Conservation (phyloP, 164 flowering plant genomes). For the Magnolia officinalis region DNA sequence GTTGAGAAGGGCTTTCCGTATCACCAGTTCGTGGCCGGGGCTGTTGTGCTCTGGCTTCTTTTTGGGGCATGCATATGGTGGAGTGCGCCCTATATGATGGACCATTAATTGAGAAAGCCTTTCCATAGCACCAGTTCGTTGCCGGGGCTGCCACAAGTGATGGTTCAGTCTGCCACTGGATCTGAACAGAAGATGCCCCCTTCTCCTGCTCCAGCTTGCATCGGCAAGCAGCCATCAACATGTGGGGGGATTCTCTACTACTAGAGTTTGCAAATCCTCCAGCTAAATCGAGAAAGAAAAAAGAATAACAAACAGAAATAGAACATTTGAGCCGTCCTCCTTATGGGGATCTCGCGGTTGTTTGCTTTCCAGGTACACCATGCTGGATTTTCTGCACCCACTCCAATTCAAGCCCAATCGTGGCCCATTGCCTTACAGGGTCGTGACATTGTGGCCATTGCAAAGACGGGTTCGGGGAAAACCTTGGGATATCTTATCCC, state of each 20-base stretch:
- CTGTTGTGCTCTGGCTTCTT: not conserved
- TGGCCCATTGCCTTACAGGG: conserved; percentile 83
- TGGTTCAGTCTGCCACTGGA: conserved; percentile 78
- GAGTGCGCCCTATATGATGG: not conserved
- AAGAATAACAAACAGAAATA: conserved; percentile 25
- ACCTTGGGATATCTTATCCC: conserved; percentile 84
- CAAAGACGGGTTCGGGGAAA: conserved; percentile 93
- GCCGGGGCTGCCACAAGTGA: conserved; percentile 65
- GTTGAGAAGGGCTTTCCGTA: conserved; percentile 56
- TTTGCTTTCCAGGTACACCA: conserved; percentile 59
- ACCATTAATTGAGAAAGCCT: conserved; percentile 37
- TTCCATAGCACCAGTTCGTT: conserved; percentile 63
- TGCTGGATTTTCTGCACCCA: conserved; percentile 85
- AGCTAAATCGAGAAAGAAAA: conserved; percentile 21
- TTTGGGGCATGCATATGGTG: not conserved
- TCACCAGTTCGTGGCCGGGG: conserved; percentile 55
- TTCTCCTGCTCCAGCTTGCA: conserved; percentile 77
- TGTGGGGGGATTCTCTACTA: conserved; percentile 64
- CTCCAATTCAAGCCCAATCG: conserved; percentile 93
- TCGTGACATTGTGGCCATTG: conserved; percentile 91
- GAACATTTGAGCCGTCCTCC: conserved; percentile 29
- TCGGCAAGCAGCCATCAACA: conserved; percentile 51
- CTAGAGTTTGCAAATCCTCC: conserved; percentile 35
- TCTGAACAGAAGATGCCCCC: conserved; percentile 61
- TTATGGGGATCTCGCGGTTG: conserved; percentile 37